A percentile compares a stretch with the other conserved stretches of the same genome.
Conservation (phyloP, 2,329 filamentous ascomycete species). For the Coleophoma crateriformis region DNA sequence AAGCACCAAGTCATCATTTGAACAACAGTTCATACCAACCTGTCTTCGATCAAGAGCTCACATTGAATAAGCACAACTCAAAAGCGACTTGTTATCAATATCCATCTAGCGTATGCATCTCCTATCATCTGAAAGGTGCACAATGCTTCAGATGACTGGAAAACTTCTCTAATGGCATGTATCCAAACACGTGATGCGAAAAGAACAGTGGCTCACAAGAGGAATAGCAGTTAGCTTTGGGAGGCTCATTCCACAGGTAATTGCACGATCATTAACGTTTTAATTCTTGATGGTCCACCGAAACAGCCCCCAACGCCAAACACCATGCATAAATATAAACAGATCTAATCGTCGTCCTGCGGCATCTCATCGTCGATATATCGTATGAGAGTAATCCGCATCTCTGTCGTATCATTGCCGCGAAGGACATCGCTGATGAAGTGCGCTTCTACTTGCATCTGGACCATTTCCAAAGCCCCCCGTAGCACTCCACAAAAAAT, state of each 20-base stretch:
- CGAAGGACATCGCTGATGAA: constrained; percentile 91
- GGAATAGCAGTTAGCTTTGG: too few relatives aligned
- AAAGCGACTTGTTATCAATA: too few relatives aligned
- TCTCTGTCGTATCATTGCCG: constrained; percentile 94
- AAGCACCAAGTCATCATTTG: too few relatives aligned
- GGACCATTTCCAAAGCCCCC: constrained; percentile 94
- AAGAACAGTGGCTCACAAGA: too few relatives aligned
- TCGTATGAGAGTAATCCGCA: constrained; percentile 84
- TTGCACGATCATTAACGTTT: neutral
- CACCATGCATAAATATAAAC: neutral
- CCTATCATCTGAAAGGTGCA: too few relatives aligned
- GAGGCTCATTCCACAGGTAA: neutral
- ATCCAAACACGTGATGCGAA: too few relatives aligned
- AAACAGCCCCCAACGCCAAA: neutral
- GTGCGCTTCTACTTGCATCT: constrained; percentile 97
- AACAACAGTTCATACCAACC: too few relatives aligned
- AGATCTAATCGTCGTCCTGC: constrained; percentile 77
- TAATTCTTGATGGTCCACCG: neutral
- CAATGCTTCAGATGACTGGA: too few relatives aligned
- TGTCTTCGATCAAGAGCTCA: too few relatives aligned
- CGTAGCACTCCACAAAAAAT: constrained; percentile 90
- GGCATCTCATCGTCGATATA: constrained; percentile 98
- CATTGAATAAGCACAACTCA: too few relatives aligned
- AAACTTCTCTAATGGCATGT: too few relatives aligned
- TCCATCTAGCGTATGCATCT: too few relatives aligned